Percentiles rank a stretch among this genome's conserved stretches.
Evolutionary conservation across 148 eudicot species (phyloP).

Genomic region (Euryodendron excelsum): DNA sequence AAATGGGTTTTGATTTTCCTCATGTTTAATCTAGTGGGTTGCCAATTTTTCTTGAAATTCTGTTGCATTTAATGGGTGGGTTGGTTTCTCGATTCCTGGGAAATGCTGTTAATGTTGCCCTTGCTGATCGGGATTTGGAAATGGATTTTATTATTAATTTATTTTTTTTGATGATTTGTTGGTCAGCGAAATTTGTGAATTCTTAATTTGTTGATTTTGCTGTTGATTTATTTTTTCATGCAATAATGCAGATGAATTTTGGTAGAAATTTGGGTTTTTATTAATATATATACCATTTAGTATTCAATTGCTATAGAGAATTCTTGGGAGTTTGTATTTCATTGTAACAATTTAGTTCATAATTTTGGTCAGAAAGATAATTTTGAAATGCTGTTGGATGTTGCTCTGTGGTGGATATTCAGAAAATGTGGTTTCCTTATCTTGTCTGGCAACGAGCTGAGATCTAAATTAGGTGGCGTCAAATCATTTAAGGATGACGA

Average conservation of each 20-base stretch:
- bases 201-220: not conserved
- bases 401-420: not conserved
- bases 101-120: not conserved
- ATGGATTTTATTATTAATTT: too few relatives aligned
- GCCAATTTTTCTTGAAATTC: not conserved
- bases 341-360: not conserved
- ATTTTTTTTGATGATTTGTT: not conserved
- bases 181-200: not conserved
- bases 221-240: not conserved
- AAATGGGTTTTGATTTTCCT: slow-evolving; percentile 6
- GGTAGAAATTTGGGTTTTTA: not conserved
- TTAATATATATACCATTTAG: too few relatives aligned
- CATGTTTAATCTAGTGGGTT: slow-evolving; percentile 5
- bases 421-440: not conserved
- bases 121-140: slow-evolving; percentile 8
- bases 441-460: not conserved
- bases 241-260: not conserved
- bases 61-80: not conserved
- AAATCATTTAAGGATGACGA: not conserved
- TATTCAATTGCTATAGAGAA: too few relatives aligned
- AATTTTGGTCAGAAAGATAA: not conserved
- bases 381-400: not conserved
- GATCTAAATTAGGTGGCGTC: not conserved
- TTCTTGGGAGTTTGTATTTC: too few relatives aligned
- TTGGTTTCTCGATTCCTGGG: not conserved